Conservation (phyloP, 2,329 filamentous ascomycete species). For the Calcarisporium arbuscula region DNA sequence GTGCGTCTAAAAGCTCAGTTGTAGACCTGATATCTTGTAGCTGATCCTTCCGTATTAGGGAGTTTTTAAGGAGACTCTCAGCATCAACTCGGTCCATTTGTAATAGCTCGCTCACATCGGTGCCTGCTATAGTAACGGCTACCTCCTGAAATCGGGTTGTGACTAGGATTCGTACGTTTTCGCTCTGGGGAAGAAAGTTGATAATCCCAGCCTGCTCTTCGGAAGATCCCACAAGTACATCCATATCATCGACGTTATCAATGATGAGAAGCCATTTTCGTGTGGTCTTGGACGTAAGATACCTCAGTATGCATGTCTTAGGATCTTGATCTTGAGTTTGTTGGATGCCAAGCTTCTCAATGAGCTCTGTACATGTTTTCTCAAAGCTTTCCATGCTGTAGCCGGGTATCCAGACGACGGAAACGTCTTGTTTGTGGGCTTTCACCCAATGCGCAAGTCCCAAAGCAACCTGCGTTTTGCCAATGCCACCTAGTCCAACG, state of each 20-base stretch:
- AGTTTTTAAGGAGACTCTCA: conserved; percentile 17
- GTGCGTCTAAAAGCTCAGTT: conserved; percentile 21
- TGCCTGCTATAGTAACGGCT: conserved; percentile 2
- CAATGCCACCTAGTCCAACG: conserved; percentile 30
- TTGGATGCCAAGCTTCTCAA: conserved; percentile 25
- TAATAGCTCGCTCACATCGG: conserved; percentile 12
- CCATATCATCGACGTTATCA: conserved; percentile 31
- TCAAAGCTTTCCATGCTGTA: conserved; percentile 28
- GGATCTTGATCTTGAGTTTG: conserved; percentile 47
- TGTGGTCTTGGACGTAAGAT: conserved; percentile 14
- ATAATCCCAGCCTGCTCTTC: conserved; percentile 18
- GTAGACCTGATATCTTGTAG: background rate
- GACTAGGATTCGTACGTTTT: conserved; percentile 13
- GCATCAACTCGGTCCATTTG: conserved; percentile 12
- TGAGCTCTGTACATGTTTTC: conserved; percentile 26
- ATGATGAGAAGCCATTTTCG: conserved; percentile 16
- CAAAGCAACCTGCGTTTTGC: conserved; percentile 32
- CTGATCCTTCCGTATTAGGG: conserved; percentile 11
- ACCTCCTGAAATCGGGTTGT: conserved; percentile 14
- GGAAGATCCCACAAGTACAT: conserved; percentile 14
- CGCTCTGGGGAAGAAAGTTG: conserved; percentile 21
- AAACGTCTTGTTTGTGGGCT: conserved; percentile 25
- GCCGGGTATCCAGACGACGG: conserved; percentile 37
- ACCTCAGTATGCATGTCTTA: conserved; percentile 49
- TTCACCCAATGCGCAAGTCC: conserved; percentile 32